Conservation (phyloP, 1,139 yeast genomes). For the Suhomyces chickasaworum region DNA sequence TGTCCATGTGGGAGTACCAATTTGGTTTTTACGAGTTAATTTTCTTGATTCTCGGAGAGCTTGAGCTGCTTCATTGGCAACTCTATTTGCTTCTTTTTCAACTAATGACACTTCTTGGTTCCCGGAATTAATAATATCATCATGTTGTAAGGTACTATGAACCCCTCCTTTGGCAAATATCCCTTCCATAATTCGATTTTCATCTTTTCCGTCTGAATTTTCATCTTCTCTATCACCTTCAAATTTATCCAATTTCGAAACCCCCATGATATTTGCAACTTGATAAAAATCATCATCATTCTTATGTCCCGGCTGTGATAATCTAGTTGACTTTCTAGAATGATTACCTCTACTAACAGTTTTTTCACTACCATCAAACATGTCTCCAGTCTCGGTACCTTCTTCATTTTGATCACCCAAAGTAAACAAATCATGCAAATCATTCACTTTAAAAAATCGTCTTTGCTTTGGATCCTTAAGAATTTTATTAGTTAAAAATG, state of each 20-base stretch:
- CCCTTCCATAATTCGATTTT: slow-evolving; percentile 69
- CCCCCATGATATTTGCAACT: slow-evolving; percentile 57
- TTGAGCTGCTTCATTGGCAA: slow-evolving; percentile 77
- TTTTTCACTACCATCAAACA: slow-evolving; percentile 58
- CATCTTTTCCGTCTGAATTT: slow-evolving; percentile 45
- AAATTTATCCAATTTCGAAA: slow-evolving; percentile 52
- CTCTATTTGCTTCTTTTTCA: slow-evolving; percentile 73
- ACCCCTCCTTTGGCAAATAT: slow-evolving; percentile 73
- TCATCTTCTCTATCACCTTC: slow-evolving; percentile 44
- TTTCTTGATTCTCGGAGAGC: slow-evolving; percentile 71
- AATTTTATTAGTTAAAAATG: slow-evolving; percentile 88
- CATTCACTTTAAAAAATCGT: slow-evolving; percentile 88
- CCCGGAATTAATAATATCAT: slow-evolving; percentile 64
- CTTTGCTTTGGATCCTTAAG: slow-evolving; percentile 94
- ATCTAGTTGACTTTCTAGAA: slow-evolving; percentile 28
- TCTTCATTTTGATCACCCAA: slow-evolving; percentile 73
- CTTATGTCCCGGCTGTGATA: slow-evolving; percentile 28
- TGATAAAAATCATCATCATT: slow-evolving; percentile 58
- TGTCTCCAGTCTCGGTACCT: slow-evolving; percentile 66
- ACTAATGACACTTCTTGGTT: slow-evolving; percentile 53
- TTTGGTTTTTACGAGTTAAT: slow-evolving; percentile 59
- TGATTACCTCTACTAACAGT: slow-evolving; percentile 25
- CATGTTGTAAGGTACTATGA: slow-evolving; percentile 78
- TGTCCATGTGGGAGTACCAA: slow-evolving; percentile 96
- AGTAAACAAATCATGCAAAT: slow-evolving; percentile 84